A percentile compares a stretch with the other conserved stretches of the same genome.
Conservation (phyloP, 2,329 filamentous ascomycete species). For the Alternaria sp. region DNA sequence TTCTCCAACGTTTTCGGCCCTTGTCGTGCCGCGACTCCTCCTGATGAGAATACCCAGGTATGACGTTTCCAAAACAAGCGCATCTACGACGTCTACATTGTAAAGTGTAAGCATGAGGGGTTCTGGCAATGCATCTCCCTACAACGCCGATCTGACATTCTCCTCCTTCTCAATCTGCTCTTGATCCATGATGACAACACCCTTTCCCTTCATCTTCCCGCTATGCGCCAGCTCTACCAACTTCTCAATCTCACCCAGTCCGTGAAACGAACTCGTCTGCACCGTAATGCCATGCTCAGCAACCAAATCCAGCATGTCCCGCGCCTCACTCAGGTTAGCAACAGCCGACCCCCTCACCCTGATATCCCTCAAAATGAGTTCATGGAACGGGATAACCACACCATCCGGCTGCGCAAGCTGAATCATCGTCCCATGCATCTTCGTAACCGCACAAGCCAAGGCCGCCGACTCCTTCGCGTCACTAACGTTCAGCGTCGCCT, state of each 20-base stretch:
- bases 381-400: slow-evolving; percentile 48
- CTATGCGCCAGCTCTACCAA: neutral
- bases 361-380: slow-evolving; percentile 63
- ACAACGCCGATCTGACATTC: neutral
- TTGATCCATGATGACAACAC: neutral
- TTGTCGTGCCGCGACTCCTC: neutral
- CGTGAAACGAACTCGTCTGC: neutral
- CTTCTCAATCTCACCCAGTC: neutral
- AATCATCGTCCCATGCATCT: slow-evolving; percentile 64
- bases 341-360: slow-evolving; percentile 36
- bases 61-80: neutral
- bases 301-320: neutral
- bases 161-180: neutral
- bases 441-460: slow-evolving; percentile 61
- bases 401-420: slow-evolving; percentile 61
- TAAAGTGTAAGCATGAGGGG: too few relatives aligned
- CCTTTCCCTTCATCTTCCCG: neutral
- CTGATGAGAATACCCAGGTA: neutral
- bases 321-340: neutral
- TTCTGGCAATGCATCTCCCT: neutral
- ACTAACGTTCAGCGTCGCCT: neutral
- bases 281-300: neutral
- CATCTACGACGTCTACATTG: neutral
- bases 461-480: slow-evolving; percentile 58
- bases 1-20: slow-evolving; percentile 6